These are phyloP conservation scores for Malus sylvestris DNA, from an alignment of 306 rosid species.

Conservation along the genomic window DNA sequence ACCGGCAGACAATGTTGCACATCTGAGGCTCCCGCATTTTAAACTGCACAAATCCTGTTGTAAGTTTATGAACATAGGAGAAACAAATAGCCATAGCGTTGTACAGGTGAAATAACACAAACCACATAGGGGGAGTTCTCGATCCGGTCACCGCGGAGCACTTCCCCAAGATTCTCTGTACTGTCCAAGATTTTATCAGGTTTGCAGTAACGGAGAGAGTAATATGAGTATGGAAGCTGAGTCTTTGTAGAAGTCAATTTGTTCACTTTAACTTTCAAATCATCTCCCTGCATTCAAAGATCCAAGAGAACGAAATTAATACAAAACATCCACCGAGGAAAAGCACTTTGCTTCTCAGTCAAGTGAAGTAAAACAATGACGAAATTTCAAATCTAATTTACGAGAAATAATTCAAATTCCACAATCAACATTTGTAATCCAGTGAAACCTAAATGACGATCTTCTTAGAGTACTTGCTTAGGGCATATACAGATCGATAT, in stretches of 20 bases:
- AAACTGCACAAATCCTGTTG: conserved; percentile 46
- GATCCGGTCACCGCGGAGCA: conserved; percentile 96
- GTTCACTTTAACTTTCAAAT: conserved; percentile 89
- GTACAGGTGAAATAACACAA: conserved; percentile 22
- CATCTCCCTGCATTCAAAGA: conserved; percentile 64
- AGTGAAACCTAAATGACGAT: not conserved
- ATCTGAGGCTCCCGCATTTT: conserved; percentile 91
- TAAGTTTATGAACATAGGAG: conserved; percentile 11
- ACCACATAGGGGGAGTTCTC: conserved; percentile 90
- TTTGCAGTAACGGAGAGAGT: conserved; percentile 63
- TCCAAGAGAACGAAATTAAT: not conserved
- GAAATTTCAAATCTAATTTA: not conserved
- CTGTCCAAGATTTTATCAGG: conserved; percentile 77
- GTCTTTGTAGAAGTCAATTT: conserved; percentile 92
- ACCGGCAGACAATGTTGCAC: conserved; percentile 61
- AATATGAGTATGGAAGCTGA: conserved; percentile 89
- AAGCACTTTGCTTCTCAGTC: not conserved
- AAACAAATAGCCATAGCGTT: conserved; percentile 3
- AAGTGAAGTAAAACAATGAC: not conserved
- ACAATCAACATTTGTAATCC: not conserved
- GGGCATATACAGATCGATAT: not conserved
- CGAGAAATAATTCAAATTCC: not conserved
- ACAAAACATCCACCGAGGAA: not conserved
- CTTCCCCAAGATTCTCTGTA: conserved; percentile 96
- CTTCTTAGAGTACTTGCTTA: not conserved